Evolutionary conservation across 108 stramenopile genomes (phyloP).

Genomic region (Cyclotella atomus): DNA sequence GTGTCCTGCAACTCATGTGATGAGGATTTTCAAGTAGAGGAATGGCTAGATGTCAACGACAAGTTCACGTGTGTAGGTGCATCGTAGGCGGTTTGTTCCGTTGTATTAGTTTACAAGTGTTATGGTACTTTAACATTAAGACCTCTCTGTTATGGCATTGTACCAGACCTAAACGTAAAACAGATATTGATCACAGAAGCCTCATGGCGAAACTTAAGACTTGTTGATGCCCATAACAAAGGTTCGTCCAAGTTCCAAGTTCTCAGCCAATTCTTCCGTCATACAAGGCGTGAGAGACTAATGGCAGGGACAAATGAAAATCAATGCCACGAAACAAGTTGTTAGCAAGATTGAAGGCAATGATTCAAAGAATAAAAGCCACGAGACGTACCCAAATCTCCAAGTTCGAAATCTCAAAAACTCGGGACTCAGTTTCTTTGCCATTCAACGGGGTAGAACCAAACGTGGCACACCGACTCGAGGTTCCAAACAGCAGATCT

Average conservation of each 20-base stretch:
- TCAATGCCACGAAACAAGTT: too few relatives aligned
- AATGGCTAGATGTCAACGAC: too few relatives aligned
- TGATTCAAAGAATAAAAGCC: background rate
- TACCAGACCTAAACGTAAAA: background rate
- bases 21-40: conserved; percentile 11
- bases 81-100: too few relatives aligned
- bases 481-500: conserved; percentile 32
- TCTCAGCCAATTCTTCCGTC: conserved; percentile 68
- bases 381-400: conserved; percentile 31
- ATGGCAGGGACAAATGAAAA: too few relatives aligned
- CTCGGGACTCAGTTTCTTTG: background rate
- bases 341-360: too few relatives aligned
- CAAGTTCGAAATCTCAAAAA: conserved; percentile 37
- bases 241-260: conserved; percentile 52
- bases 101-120: too few relatives aligned
- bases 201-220: too few relatives aligned
- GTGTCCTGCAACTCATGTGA: conserved; percentile 4
- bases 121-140: too few relatives aligned
- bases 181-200: too few relatives aligned
- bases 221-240: conserved; percentile 15
- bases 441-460: conserved; percentile 13
- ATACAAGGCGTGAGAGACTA: conserved; percentile 79
- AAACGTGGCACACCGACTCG: conserved; percentile 37
- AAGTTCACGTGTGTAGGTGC: too few relatives aligned
- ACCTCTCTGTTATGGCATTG: too few relatives aligned